Evolutionary conservation across 805 yeast genomes (phyloP).

Genomic region (Ogataea corticis): DNA sequence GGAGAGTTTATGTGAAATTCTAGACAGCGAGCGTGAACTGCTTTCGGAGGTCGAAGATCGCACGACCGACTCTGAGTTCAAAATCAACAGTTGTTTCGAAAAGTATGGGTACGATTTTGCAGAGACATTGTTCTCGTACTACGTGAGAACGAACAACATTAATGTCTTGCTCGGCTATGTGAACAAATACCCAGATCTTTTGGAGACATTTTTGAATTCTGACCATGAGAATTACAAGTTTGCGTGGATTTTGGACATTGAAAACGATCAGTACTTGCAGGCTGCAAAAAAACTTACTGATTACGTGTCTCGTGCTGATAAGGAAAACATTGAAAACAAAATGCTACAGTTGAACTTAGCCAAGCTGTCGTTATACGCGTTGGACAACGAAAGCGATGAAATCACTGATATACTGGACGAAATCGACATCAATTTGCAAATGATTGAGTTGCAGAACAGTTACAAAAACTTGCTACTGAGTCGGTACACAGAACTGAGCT

Average conservation of each 20-base stretch:
- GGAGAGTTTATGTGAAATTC: conserved; percentile 56
- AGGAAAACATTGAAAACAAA: conserved; percentile 46
- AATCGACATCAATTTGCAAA: conserved; percentile 44
- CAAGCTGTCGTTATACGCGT: conserved; percentile 60
- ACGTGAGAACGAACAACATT: conserved; percentile 52
- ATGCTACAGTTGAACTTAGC: conserved; percentile 68
- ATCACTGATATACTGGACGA: conserved; percentile 36
- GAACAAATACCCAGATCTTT: conserved; percentile 48
- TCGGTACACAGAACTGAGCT: conserved; percentile 25
- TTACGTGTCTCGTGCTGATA: conserved; percentile 39
- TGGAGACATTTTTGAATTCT: conserved; percentile 53
- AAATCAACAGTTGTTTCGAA: conserved; percentile 53
- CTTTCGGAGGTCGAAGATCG: conserved; percentile 38
- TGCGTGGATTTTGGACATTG: conserved; percentile 71
- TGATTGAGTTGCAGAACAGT: conserved; percentile 27
- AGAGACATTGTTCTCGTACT: conserved; percentile 56
- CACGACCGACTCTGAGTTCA: conserved; percentile 16
- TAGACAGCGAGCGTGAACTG: conserved; percentile 44
- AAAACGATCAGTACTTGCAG: conserved; percentile 46
- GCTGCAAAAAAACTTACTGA: conserved; percentile 52
- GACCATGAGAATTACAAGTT: conserved; percentile 48
- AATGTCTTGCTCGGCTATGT: conserved; percentile 57
- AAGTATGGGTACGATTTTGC: conserved; percentile 73
- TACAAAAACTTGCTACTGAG: conserved; percentile 32
- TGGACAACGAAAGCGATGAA: conserved; percentile 24